Percentiles rank a stretch among this genome's conserved stretches.
Evolutionary conservation across 2,329 filamentous ascomycete species (phyloP).

Genomic region (Parastagonospora nodorum): DNA sequence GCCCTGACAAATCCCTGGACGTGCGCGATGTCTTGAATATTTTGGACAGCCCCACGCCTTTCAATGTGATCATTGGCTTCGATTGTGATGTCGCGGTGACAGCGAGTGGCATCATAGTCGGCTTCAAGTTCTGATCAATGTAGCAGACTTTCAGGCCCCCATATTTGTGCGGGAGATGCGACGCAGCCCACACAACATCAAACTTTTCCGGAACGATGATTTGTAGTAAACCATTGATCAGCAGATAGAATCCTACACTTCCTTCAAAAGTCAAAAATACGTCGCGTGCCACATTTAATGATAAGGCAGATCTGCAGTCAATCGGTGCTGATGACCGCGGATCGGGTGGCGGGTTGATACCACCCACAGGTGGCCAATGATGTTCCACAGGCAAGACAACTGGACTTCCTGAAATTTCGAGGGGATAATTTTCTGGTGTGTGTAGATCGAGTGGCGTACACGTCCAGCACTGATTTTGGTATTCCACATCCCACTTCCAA

Average conservation of each 20-base stretch:
- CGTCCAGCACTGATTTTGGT: conserved; percentile 15
- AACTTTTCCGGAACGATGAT: conserved; percentile 19
- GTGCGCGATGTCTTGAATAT: conserved; percentile 5
- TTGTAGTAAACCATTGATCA: conserved; percentile 19
- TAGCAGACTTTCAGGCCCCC: conserved; percentile 22
- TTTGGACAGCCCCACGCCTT: conserved; percentile 2
- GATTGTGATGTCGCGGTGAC: conserved; percentile 10
- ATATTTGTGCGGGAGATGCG: conserved; percentile 24
- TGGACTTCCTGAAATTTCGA: conserved; percentile 15
- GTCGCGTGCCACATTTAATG: conserved; percentile 13
- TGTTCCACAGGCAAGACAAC: conserved; percentile 23
- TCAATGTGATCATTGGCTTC: neutral
- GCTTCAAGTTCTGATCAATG: conserved; percentile 14
- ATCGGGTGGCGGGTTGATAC: conserved; percentile 20
- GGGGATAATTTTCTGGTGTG: conserved; percentile 11
- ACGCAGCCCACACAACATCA: conserved; percentile 18
- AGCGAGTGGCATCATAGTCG: conserved; percentile 13
- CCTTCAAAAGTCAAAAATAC: conserved; percentile 23
- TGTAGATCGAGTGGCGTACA: conserved; percentile 15
- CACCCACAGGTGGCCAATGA: conserved; percentile 21
- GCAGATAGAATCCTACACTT: conserved; percentile 21
- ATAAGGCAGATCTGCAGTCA: conserved; percentile 8
- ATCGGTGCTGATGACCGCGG: conserved; percentile 16
- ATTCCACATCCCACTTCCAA: conserved; percentile 14
- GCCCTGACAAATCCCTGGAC: neutral